Percentiles rank a stretch among this genome's conserved stretches.
Evolutionary conservation across 106 monocot genomes (phyloP).

Genomic region (Apostasia shenzhenica): DNA sequence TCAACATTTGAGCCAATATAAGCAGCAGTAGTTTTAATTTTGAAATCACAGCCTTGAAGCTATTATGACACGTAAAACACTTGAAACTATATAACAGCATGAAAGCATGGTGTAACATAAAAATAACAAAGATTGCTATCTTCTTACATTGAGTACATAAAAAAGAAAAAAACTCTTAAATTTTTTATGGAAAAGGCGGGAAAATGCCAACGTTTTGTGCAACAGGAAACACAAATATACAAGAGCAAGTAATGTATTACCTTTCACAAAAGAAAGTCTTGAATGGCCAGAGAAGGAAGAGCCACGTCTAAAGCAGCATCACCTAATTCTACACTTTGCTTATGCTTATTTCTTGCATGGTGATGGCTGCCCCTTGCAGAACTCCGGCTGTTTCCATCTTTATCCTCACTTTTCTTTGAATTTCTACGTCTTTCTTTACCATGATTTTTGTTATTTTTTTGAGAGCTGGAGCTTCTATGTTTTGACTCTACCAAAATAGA

Average conservation of each 20-base stretch:
- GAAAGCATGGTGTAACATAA: too few relatives aligned
- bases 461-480: slow-evolving; percentile 31
- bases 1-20: too few relatives aligned
- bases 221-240: slow-evolving; percentile 2
- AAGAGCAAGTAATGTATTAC: not conserved
- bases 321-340: slow-evolving; percentile 35
- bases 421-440: slow-evolving; percentile 39
- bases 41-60: too few relatives aligned
- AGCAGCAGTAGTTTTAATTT: too few relatives aligned
- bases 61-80: too few relatives aligned
- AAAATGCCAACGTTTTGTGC: not conserved
- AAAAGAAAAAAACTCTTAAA: too few relatives aligned
- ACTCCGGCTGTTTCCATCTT: slow-evolving; percentile 28
- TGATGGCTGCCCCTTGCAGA: slow-evolving; percentile 30
- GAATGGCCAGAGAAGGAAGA: slow-evolving; percentile 46
- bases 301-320: slow-evolving; percentile 21
- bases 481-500: slow-evolving; percentile 8
- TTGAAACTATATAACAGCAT: too few relatives aligned
- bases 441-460: slow-evolving; percentile 27
- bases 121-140: too few relatives aligned
- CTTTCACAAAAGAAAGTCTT: slow-evolving; percentile 78
- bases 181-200: too few relatives aligned
- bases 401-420: slow-evolving; percentile 23
- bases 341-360: slow-evolving; percentile 46
- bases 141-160: too few relatives aligned